Percentiles rank a stretch among this genome's conserved stretches.
Conservation (phyloP, 2,329 filamentous ascomycete genomes). For the Colletotrichum eleusines region DNA sequence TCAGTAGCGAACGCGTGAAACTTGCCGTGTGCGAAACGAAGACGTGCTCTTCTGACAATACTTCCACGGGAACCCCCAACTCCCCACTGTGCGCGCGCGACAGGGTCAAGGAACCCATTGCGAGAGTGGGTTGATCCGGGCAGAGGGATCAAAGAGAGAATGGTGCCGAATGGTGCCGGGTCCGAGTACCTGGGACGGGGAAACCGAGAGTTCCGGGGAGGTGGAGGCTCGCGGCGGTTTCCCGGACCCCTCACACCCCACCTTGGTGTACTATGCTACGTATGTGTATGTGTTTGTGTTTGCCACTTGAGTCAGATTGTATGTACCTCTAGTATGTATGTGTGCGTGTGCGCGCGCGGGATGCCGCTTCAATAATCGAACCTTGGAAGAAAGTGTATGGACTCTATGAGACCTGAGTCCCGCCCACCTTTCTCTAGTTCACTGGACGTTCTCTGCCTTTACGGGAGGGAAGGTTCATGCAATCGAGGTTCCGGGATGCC, state of each 20-base stretch:
- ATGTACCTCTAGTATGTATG: too few relatives aligned
- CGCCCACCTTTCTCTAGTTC: not conserved
- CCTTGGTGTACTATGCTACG: not conserved
- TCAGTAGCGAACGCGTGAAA: not conserved
- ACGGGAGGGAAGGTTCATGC: not conserved
- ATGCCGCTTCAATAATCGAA: not conserved
- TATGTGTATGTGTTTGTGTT: too few relatives aligned
- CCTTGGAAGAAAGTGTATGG: not conserved
- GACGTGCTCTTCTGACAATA: not conserved
- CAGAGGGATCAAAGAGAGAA: not conserved
- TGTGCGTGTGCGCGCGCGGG: not conserved
- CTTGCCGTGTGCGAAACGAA: not conserved
- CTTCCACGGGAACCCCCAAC: not conserved
- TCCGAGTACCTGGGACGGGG: not conserved
- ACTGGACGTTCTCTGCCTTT: not conserved
- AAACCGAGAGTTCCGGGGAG: not conserved
- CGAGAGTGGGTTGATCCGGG: not conserved
- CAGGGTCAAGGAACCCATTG: not conserved
- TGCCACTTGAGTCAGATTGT: not conserved
- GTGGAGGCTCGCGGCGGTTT: too few relatives aligned
- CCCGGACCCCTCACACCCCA: not conserved
- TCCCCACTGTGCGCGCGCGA: too few relatives aligned
- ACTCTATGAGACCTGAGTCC: not conserved
- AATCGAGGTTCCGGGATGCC: not conserved
- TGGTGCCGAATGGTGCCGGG: too few relatives aligned